Conservation (phyloP, 495 filamentous ascomycete species). For the Talaromyces liani region DNA sequence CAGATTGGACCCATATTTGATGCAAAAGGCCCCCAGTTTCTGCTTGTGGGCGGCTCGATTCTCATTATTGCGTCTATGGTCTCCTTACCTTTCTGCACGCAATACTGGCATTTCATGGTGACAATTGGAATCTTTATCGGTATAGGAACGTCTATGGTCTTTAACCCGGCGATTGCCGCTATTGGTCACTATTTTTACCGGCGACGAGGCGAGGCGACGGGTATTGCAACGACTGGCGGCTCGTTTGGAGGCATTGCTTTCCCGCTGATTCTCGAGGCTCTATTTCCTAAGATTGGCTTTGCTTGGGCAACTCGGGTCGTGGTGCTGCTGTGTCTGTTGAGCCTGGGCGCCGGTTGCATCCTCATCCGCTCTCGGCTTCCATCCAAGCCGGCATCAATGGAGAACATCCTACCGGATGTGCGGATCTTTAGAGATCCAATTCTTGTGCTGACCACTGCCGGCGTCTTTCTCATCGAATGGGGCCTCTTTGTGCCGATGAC, state of each 20-base stretch:
- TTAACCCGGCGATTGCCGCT: conserved; percentile 73
- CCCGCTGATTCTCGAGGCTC: conserved; percentile 44
- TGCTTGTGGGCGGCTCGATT: conserved; percentile 43
- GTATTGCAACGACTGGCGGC: conserved; percentile 78
- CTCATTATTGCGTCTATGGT: conserved; percentile 44
- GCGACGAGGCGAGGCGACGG: conserved; percentile 75
- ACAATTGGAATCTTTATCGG: conserved; percentile 75
- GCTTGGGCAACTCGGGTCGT: conserved; percentile 52
- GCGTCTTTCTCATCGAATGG: conserved; percentile 52
- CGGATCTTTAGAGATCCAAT: conserved; percentile 41
- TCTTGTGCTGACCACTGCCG: conserved; percentile 47
- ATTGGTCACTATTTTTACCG: conserved; percentile 77
- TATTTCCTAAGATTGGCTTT: conserved; percentile 50
- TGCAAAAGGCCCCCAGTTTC: conserved; percentile 44
- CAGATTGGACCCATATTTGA: conserved; percentile 56
- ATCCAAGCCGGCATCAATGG: conserved; percentile 35
- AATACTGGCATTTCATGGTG: conserved; percentile 85
- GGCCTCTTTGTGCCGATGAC: conserved; percentile 46
- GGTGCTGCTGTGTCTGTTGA: conserved; percentile 47
- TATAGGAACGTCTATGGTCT: conserved; percentile 70
- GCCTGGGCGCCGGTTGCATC: conserved; percentile 37
- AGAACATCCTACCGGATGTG: conserved; percentile 44
- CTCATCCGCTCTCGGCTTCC: conserved; percentile 46
- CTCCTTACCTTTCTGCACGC: conserved; percentile 40
- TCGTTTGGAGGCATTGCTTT: conserved; percentile 52